Percentiles rank a stretch among this genome's conserved stretches.
Conservation (phyloP, 129 eudicot species). For the Cynara cardunculus region DNA sequence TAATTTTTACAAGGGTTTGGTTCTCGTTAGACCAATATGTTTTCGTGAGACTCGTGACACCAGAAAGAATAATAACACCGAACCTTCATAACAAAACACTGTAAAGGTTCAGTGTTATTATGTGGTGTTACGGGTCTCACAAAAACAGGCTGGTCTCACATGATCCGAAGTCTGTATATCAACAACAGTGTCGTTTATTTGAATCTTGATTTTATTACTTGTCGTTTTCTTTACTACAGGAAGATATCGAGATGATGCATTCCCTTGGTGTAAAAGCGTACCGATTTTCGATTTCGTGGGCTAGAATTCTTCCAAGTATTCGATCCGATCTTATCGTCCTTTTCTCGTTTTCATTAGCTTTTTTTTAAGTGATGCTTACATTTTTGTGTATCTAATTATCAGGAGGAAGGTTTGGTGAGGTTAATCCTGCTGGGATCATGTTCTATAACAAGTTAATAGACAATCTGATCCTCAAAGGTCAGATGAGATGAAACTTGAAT, state of each 20-base stretch:
- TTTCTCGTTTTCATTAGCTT: neutral
- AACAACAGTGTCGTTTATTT: neutral
- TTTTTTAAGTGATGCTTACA: no score
- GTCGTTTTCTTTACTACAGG: slow-evolving; percentile 33
- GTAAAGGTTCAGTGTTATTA: neutral
- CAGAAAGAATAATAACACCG: no score
- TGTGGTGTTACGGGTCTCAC: no score
- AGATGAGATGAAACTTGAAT: neutral
- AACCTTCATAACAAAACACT: no score
- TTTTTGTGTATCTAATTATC: neutral
- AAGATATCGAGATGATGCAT: slow-evolving; percentile 65
- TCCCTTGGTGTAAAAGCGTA: slow-evolving; percentile 71
- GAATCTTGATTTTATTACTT: neutral
- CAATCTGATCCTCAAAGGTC: slow-evolving; percentile 57
- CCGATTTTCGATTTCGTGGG: slow-evolving; percentile 79
- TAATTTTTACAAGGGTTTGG: neutral
- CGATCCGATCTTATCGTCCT: neutral
- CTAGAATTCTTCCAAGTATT: slow-evolving; percentile 73
- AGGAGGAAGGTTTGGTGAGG: slow-evolving; percentile 64
- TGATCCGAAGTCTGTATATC: neutral
- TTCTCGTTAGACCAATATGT: no score
- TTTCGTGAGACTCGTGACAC: no score
- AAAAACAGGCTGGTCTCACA: no score
- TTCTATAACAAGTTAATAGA: slow-evolving; percentile 63
- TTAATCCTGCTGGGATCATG: slow-evolving; percentile 48